These are phyloP conservation scores for Phytopythium boreale DNA, from an alignment of 352 stramenopile species.

Conservation along the genomic window DNA sequence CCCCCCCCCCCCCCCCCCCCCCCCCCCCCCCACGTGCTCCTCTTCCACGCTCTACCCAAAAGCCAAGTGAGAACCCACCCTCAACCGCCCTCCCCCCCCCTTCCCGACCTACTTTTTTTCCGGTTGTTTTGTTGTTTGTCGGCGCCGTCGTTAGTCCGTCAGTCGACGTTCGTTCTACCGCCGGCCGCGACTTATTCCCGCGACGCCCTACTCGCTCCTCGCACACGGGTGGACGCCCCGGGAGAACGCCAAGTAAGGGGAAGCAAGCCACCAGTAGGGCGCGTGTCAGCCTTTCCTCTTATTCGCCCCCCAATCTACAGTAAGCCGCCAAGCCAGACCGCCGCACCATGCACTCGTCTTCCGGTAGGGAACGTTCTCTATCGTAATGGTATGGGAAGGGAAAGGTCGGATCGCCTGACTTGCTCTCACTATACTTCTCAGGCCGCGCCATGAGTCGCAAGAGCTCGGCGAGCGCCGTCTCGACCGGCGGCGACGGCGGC, in stretches of 20 bases:
- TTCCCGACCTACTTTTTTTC: neutral
- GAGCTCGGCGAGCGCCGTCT: neutral
- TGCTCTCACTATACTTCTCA: too few relatives aligned
- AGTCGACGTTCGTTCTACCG: neutral
- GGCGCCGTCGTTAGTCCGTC: neutral
- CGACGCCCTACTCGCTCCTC: neutral
- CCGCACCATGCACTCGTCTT: slow-evolving; percentile 1
- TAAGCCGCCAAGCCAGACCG: too few relatives aligned
- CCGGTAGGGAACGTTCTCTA: neutral
- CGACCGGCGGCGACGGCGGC: slow-evolving; percentile 6
- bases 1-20: too few relatives aligned
- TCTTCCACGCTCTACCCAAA: too few relatives aligned
- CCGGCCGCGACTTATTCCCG: too few relatives aligned
- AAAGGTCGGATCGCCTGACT: neutral
- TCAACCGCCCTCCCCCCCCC: too few relatives aligned
- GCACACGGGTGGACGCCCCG: neutral
- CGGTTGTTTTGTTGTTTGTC: neutral
- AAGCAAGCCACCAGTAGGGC: neutral
- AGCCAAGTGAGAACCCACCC: neutral
- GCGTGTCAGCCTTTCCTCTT: neutral
- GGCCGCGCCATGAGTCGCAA: slow-evolving; percentile 5
- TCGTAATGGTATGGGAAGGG: neutral
- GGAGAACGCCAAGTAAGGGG: neutral
- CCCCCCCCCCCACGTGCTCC: too few relatives aligned
- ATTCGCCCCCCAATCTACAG: neutral